Base-by-base conservation (phyloP, 345 rosid species). In the Lepidium africanum region DNA sequence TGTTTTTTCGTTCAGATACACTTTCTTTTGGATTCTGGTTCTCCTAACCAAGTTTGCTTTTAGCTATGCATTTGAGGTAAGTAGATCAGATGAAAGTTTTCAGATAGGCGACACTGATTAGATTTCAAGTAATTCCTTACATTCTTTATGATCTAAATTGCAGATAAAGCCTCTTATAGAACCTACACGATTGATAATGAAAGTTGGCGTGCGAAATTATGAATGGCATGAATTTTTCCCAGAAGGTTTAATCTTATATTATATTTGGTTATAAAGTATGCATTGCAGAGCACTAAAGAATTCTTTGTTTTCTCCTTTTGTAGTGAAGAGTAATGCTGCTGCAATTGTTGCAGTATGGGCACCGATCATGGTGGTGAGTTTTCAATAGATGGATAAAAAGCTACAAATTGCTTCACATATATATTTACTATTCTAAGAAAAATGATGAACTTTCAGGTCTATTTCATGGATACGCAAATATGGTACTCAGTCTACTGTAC, bases 401-500 rank as follows among this genome's bases (percentile, higher is more conserved):
- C 45, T 41, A 42, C 17, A 1, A 30, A 9, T 41, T 42, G 36
- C 36, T 33, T 45, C 40, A 65, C 30, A 51, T 53, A 4, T 48
- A 39, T 67, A 30, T 19, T 32, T 58, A 38, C 17, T 6, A 52
- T 50, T 59, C 55, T 66, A 25, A 41, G 30, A 67, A 36, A 36
- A 36, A 37, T 13, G 27, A 17, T 60, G 69, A 67, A 19, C 50
- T 77, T 69, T 40, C 59, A 93, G 97, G 98, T 93, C 63, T 93
- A 93, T 76, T 93, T 93, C 75, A 93, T 93, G 98, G 98, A 93
- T 75, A 81, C 96, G 19, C 98, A 93, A 70, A 93, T 93, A 16
- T 93, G 98, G 98, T 93, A 93, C 84, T 93, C 97, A 73, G 98
- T 93, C 62, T 93, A 83, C 79, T 88, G 96, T 70, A 80, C 94